A percentile compares a stretch with the other conserved stretches of the same genome.
Conservation (phyloP, 2,329 filamentous ascomycete species). For the Trichoderma asperellum region DNA sequence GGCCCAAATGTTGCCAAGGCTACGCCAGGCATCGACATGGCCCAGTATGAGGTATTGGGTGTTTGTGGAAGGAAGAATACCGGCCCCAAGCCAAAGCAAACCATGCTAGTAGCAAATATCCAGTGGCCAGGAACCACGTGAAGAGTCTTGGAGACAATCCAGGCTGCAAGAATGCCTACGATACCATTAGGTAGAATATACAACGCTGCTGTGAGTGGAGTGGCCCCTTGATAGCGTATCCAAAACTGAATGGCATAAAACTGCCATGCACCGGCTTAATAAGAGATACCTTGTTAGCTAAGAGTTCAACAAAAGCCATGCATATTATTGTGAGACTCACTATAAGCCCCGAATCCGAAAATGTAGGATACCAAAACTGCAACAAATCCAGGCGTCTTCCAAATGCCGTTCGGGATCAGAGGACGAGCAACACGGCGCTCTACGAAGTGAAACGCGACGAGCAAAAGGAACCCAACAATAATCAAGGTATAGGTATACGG, state of each 20-base stretch:
- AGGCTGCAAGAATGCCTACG: slow-evolving; percentile 7
- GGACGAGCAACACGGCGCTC: slow-evolving; percentile 2
- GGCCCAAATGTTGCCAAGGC: slow-evolving; percentile 9
- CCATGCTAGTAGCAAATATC: slow-evolving; percentile 3
- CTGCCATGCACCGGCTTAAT: slow-evolving; percentile 6
- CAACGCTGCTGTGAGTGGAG: slow-evolving; percentile 7
- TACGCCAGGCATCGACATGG: slow-evolving; percentile 12
- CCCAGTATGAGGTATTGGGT: slow-evolving; percentile 5
- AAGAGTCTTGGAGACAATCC: slow-evolving; percentile 18
- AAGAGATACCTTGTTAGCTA: background rate
- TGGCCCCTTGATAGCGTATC: slow-evolving; percentile 5
- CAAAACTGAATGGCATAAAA: slow-evolving; percentile 24
- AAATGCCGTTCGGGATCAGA: slow-evolving; percentile 7
- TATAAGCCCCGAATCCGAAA: slow-evolving; percentile 11
- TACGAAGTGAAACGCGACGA: slow-evolving; percentile 6
- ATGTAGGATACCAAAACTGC: slow-evolving; percentile 6
- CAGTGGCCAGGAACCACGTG: slow-evolving; percentile 18
- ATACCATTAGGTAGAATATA: slow-evolving; percentile 15
- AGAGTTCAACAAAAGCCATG: background rate
- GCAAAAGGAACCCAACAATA: background rate
- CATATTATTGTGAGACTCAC: background rate
- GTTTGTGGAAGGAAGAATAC: slow-evolving; percentile 20
- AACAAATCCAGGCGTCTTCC: slow-evolving; percentile 6
- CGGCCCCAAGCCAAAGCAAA: slow-evolving; percentile 10
- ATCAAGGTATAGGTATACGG: slow-evolving; percentile 4